A percentile compares a stretch with the other conserved stretches of the same genome.
Evolutionary conservation across 768 basidiomycete genomes (phyloP).

Genomic region (Rhodocollybia butyracea): DNA sequence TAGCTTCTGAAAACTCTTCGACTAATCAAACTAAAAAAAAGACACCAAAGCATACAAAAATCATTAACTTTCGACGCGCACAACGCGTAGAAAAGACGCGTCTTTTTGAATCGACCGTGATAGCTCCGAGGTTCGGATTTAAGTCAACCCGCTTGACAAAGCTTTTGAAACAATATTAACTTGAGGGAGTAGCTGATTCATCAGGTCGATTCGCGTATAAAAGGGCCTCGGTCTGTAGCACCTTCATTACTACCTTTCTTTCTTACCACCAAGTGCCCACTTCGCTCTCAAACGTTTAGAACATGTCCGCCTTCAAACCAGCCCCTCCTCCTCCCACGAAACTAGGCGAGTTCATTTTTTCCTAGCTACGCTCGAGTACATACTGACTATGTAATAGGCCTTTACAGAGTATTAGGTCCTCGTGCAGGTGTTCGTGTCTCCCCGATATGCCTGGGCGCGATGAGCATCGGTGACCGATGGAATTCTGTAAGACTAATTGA

Average conservation of each 20-base stretch:
- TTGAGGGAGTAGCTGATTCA: background rate
- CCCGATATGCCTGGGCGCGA: slow-evolving; percentile 41
- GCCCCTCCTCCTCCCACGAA: slow-evolving; percentile 15
- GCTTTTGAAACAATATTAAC: background rate
- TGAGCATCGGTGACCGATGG: slow-evolving; percentile 44
- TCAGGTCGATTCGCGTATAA: background rate
- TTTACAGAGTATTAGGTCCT: slow-evolving; percentile 16
- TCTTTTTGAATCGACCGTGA: too few species aligned
- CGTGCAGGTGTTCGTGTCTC: slow-evolving; percentile 42
- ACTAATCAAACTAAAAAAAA: too few species aligned
- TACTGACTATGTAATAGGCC: too few species aligned
- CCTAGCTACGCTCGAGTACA: too few species aligned
- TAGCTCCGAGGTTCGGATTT: too few species aligned
- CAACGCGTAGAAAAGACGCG: too few species aligned
- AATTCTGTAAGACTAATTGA: background rate
- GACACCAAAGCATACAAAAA: too few species aligned
- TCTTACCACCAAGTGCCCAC: background rate
- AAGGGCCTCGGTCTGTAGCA: background rate
- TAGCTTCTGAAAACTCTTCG: too few species aligned
- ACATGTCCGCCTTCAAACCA: slow-evolving; percentile 8
- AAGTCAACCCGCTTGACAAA: too few species aligned
- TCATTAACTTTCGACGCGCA: too few species aligned
- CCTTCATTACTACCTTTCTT: background rate
- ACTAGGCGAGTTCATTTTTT: too few species aligned
- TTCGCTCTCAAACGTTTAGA: background rate